These are phyloP conservation scores for Epichloe elymi DNA, from an alignment of 2,329 filamentous ascomycete genomes.

Conservation along the genomic window DNA sequence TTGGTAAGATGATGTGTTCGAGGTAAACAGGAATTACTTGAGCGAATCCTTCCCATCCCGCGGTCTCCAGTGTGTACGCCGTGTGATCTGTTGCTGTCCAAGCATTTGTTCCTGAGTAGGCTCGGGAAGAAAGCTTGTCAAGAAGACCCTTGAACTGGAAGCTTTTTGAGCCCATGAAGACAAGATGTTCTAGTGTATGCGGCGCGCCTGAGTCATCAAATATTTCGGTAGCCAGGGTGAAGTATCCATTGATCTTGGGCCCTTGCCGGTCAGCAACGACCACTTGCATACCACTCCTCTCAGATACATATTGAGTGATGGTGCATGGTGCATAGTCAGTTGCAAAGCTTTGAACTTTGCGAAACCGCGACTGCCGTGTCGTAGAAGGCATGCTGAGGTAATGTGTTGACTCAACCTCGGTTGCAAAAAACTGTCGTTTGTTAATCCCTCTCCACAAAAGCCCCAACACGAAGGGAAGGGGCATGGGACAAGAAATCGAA, in stretches of 20 bases:
- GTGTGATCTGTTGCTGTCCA: constrained; percentile 97
- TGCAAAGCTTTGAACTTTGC: constrained; percentile 71
- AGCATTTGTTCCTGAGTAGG: constrained; percentile 89
- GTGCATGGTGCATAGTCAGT: constrained; percentile 80
- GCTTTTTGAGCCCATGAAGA: constrained; percentile 84
- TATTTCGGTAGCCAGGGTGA: constrained; percentile 91
- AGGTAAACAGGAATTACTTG: constrained; percentile 91
- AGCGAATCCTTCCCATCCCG: constrained; percentile 93
- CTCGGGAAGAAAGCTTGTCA: constrained; percentile 83
- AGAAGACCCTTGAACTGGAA: constrained; percentile 92
- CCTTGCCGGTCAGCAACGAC: constrained; percentile 85
- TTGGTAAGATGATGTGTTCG: constrained; percentile 85
- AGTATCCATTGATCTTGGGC: constrained; percentile 91
- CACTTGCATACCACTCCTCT: constrained; percentile 86
- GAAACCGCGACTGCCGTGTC: constrained; percentile 43
- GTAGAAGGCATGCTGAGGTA: constrained; percentile 3
- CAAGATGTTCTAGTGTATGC: constrained; percentile 69
- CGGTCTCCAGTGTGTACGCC: constrained; percentile 87
- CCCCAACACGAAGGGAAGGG: neutral
- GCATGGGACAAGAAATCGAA: neutral
- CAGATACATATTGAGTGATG: constrained; percentile 92
- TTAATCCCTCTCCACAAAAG: neutral
- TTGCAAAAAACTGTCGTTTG: neutral
- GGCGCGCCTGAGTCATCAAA: constrained; percentile 92
- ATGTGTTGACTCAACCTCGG: neutral